These are phyloP conservation scores for Coelastrella sp. DNA, from an alignment of 139 green algal species.

Conservation along the genomic window DNA sequence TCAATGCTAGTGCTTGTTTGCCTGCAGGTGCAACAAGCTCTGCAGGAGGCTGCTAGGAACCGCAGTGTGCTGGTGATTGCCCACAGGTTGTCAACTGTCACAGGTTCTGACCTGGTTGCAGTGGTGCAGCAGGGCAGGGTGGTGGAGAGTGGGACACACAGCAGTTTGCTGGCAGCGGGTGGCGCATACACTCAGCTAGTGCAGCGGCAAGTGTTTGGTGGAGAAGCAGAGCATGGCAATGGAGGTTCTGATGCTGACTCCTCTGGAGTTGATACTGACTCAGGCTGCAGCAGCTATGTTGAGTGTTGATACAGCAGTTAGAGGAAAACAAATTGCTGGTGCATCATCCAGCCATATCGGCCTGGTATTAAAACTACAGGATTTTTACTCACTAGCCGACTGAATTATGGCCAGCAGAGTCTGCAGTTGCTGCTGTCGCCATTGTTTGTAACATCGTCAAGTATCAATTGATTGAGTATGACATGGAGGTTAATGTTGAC, in stretches of 20 bases:
- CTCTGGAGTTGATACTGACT: neutral
- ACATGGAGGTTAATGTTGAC: too few species aligned
- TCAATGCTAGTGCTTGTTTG: neutral
- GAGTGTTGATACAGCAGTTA: too few species aligned
- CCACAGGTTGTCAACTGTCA: slow-evolving; percentile 76
- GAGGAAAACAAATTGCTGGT: too few species aligned
- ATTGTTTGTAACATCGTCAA: too few species aligned
- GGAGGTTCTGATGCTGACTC: neutral
- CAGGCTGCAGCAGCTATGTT: neutral
- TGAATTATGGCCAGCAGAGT: too few species aligned
- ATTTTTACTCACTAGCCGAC: too few species aligned
- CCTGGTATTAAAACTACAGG: too few species aligned
- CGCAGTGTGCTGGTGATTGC: slow-evolving; percentile 73
- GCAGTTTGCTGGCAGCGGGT: slow-evolving; percentile 54
- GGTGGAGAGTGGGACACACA: slow-evolving; percentile 73
- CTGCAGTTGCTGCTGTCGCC: too few species aligned
- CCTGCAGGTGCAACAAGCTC: slow-evolving; percentile 71
- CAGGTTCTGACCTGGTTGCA: slow-evolving; percentile 60
- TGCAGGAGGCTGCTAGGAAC: slow-evolving; percentile 67
- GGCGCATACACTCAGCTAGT: slow-evolving; percentile 40
- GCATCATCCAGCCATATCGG: too few species aligned
- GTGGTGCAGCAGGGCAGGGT: slow-evolving; percentile 64
- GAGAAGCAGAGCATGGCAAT: neutral
- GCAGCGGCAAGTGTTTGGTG: slow-evolving; percentile 37
- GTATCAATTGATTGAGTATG: too few species aligned